Base-by-base conservation (phyloP, 2,329 filamentous ascomycete genomes). In the Beauveria scarabaeidicola region DNA sequence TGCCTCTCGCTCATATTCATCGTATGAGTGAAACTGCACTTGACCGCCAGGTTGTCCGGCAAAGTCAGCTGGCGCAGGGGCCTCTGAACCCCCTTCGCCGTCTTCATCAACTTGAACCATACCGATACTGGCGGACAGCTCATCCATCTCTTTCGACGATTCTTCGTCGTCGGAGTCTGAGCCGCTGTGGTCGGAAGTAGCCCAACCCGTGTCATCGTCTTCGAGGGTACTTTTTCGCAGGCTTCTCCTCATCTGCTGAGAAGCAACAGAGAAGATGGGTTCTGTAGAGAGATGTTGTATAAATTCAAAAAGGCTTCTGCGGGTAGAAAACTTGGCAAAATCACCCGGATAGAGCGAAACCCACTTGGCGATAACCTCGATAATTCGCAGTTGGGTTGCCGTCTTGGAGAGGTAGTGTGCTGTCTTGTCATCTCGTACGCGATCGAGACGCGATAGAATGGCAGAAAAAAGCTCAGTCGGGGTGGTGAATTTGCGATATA, bases 191-290 rank as follows among this genome's bases (percentile, higher is more conserved):
- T 97, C 93, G 51, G 85, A 84, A 67, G 86, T 89, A n/a, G 89
- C 91, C 94, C 94, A 99, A 13, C 89, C 86, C 0, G 89, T 89
- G 69, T 99, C 93, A 67, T 97, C 94, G 69, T 97, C 92, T 67
- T 96, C 89, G 6, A 84, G 78, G 1, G 91, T 86, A 61, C 78
- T 80, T 53, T 81, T 79, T 50, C 92, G 88, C 17, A 97, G 77
- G 66, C 89, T 86, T n/a, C 82, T 81, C 21, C 85, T 82, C 75
- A 99, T 94, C 69, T 97, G 91, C 65, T 90, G 87, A 3, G 91
- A 89, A 3, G 92, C 90, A 19, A 90, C 86, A 21, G 89, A 85
- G 72, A 95, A 96, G 54, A 95, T 88, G 10, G 90, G 86, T 63
- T 90, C 89, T 5, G 81, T 82, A 23, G 89, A 82, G n/a, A 97